Evolutionary conservation across 2,329 filamentous ascomycete genomes (phyloP).

Genomic region (Pseudocercospora musae): DNA sequence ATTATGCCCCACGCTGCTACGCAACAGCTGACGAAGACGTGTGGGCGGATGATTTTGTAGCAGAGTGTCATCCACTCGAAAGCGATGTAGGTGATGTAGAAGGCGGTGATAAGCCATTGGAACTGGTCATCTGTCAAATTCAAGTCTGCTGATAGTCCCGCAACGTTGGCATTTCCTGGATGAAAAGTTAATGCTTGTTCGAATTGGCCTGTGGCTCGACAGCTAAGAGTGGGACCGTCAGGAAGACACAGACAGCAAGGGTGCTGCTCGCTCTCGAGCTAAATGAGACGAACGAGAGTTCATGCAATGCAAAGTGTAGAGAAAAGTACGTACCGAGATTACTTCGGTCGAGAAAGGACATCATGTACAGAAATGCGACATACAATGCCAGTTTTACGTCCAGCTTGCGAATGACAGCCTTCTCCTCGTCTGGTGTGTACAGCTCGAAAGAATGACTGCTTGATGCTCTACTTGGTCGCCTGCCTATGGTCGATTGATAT

Average conservation of each 20-base stretch:
- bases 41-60: slow-evolving; percentile 57
- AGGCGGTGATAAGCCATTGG: slow-evolving; percentile 60
- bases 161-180: slow-evolving; percentile 59
- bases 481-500: neutral
- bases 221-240: neutral
- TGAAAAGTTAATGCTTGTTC: neutral
- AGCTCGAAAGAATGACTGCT: slow-evolving; percentile 48
- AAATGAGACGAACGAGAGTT: neutral
- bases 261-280: neutral
- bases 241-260: neutral
- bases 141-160: slow-evolving; percentile 55
- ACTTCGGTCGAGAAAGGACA: slow-evolving; percentile 81
- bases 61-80: slow-evolving; percentile 64
- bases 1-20: slow-evolving; percentile 77
- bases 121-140: slow-evolving; percentile 55
- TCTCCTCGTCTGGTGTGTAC: slow-evolving; percentile 64
- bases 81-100: slow-evolving; percentile 62
- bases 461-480: slow-evolving; percentile 7
- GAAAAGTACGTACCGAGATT: slow-evolving; percentile 52
- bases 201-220: neutral
- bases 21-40: slow-evolving; percentile 60
- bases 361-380: slow-evolving; percentile 75
- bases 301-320: slow-evolving; percentile 14
- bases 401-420: slow-evolving; percentile 56
- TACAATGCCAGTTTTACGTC: slow-evolving; percentile 76